These are phyloP conservation scores for Solanum neorickii DNA, from an alignment of 257 asterid genomes.

Conservation along the genomic window DNA sequence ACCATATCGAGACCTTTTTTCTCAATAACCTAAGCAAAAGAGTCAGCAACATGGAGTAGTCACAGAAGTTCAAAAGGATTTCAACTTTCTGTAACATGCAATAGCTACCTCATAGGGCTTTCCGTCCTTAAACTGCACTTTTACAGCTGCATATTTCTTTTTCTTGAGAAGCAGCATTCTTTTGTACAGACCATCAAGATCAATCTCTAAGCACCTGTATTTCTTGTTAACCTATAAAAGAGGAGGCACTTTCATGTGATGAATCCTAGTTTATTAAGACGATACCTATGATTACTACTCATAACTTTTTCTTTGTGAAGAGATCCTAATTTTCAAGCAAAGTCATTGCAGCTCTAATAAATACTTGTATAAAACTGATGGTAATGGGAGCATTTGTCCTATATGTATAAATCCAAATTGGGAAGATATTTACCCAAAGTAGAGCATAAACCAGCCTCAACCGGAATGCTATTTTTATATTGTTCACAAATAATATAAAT, in stretches of 20 bases:
- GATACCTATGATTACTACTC: background rate
- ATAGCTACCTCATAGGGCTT: constrained; percentile 54
- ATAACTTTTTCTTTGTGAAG: background rate
- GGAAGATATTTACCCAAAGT: background rate
- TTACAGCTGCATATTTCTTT: constrained; percentile 98
- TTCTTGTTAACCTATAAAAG: constrained; percentile 78
- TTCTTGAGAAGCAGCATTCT: constrained; percentile 95
- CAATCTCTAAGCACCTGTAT: constrained; percentile 91
- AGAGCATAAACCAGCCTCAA: background rate
- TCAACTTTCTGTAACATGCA: background rate
- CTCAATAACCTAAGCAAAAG: constrained; percentile 58
- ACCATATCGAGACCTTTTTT: constrained; percentile 98
- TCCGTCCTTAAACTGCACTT: constrained; percentile 77
- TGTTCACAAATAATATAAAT: background rate
- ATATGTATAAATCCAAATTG: background rate
- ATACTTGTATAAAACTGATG: background rate
- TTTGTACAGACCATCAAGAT: constrained; percentile 93
- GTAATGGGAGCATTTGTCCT: background rate
- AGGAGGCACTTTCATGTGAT: background rate
- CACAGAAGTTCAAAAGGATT: background rate
- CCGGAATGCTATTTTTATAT: background rate
- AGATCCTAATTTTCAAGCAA: background rate
- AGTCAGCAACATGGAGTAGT: background rate
- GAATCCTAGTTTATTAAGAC: background rate
- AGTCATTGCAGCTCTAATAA: background rate